Percentiles rank a stretch among this genome's conserved stretches.
Evolutionary conservation across 2,329 filamentous ascomycete species (phyloP).

Genomic region (Aaosphaeria pasadenensis): DNA sequence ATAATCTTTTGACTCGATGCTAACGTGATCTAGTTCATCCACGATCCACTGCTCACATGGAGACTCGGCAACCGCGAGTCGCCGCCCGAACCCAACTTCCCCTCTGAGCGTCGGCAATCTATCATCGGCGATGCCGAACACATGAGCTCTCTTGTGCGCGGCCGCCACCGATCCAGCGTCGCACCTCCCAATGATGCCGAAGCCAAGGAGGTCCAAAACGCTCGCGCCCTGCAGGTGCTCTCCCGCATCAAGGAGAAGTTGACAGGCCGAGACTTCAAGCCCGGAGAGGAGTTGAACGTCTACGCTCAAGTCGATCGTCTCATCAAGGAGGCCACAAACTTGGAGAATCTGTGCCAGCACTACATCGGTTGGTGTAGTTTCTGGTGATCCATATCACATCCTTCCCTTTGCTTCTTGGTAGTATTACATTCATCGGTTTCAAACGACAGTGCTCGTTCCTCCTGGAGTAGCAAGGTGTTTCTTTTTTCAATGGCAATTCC

Average conservation of each 20-base stretch:
- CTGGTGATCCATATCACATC: constrained; percentile 58
- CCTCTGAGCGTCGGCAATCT: constrained; percentile 58
- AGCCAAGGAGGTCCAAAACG: constrained; percentile 80
- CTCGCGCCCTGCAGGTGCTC: constrained; percentile 85
- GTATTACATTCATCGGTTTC: no score
- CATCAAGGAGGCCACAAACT: constrained; percentile 89
- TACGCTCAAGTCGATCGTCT: constrained; percentile 90
- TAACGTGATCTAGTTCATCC: constrained; percentile 71
- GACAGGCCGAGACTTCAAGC: constrained; percentile 88
- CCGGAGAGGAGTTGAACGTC: constrained; percentile 77
- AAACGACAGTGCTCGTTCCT: no score
- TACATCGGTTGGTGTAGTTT: constrained; percentile 99
- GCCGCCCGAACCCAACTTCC: constrained; percentile 58
- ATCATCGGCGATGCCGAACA: constrained; percentile 49
- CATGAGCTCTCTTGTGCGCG: constrained; percentile 30
- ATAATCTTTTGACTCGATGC: constrained; percentile 5
- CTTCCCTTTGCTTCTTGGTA: no score
- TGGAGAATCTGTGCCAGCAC: constrained; percentile 97
- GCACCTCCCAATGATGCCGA: constrained; percentile 41
- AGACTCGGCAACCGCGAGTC: constrained; percentile 67
- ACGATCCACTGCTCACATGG: constrained; percentile 98
- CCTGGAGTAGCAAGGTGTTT: no score
- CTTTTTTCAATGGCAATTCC: no score
- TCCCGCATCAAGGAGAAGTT: constrained; percentile 92
- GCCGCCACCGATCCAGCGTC: constrained; percentile 34